These are phyloP conservation scores for Teunomyces lycoperdinae DNA, from an alignment of 805 yeast genomes.

Conservation along the genomic window DNA sequence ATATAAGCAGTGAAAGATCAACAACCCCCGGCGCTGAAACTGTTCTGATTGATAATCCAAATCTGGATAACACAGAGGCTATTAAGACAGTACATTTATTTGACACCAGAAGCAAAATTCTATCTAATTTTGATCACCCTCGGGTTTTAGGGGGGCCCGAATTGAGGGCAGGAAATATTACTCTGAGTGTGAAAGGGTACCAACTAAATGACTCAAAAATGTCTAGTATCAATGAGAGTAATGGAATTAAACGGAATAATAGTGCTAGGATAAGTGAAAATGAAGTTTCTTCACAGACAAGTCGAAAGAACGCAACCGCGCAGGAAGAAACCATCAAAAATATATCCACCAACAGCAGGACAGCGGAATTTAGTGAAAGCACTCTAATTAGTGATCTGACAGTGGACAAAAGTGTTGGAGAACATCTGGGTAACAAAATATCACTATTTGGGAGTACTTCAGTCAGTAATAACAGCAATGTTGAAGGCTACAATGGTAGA, in stretches of 20 bases:
- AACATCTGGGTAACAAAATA: too few relatives aligned
- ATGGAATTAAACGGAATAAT: not conserved
- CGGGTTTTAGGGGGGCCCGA: not conserved
- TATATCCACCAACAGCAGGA: not conserved
- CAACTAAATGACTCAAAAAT: not conserved
- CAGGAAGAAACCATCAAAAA: not conserved
- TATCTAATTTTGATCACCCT: not conserved
- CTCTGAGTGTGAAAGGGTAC: not conserved
- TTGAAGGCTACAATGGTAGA: too few relatives aligned
- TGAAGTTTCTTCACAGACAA: not conserved
- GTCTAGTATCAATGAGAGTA: not conserved
- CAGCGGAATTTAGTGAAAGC: not conserved
- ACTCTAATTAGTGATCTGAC: not conserved
- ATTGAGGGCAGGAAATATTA: not conserved
- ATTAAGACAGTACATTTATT: not conserved
- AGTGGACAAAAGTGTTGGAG: too few relatives aligned
- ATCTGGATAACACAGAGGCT: not conserved
- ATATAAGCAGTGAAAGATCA: not conserved
- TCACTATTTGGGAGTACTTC: too few relatives aligned
- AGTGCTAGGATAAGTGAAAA: not conserved
- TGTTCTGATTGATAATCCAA: not conserved
- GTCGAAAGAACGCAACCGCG: not conserved
- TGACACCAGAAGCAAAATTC: not conserved
- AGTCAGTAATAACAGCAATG: too few relatives aligned
- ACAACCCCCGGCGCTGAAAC: not conserved